These are phyloP conservation scores for Auricularia sp. DNA, from an alignment of 768 basidiomycete genomes.

Conservation along the genomic window DNA sequence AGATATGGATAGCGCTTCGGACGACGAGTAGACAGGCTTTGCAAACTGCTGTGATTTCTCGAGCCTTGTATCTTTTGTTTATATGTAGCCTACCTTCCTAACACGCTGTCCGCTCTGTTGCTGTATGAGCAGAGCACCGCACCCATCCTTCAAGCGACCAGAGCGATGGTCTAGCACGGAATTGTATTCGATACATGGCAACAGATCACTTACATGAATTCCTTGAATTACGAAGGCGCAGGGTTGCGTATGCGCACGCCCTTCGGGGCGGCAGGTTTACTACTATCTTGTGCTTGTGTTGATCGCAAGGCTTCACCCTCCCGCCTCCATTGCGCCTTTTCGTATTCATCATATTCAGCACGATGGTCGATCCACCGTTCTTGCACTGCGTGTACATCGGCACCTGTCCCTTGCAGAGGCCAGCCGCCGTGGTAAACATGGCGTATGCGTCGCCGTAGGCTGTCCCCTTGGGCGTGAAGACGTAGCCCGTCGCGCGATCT, in stretches of 20 bases:
- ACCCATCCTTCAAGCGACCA: too few relatives aligned
- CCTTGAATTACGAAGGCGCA: neutral
- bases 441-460: conserved; percentile 49
- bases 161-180: too few relatives aligned
- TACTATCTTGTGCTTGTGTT: neutral
- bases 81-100: neutral
- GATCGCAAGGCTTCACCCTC: conserved; percentile 42
- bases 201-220: too few relatives aligned
- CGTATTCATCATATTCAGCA: conserved; percentile 74
- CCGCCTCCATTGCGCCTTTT: conserved; percentile 65
- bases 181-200: too few relatives aligned
- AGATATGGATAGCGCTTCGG: conserved; percentile 38
- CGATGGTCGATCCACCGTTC: conserved; percentile 88
- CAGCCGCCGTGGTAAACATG: conserved; percentile 49
- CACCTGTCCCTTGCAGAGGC: conserved; percentile 7
- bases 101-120: too few relatives aligned
- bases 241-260: neutral
- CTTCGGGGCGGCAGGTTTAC: neutral
- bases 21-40: conserved; percentile 5
- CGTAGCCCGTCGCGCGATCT: conserved; percentile 87
- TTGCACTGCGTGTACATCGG: conserved; percentile 65
- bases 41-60: neutral
- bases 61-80: neutral
- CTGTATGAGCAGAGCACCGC: too few relatives aligned
- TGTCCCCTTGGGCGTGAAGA: conserved; percentile 37